Conservation (phyloP, 352 stramenopile genomes). For the Pythium dissimile region DNA sequence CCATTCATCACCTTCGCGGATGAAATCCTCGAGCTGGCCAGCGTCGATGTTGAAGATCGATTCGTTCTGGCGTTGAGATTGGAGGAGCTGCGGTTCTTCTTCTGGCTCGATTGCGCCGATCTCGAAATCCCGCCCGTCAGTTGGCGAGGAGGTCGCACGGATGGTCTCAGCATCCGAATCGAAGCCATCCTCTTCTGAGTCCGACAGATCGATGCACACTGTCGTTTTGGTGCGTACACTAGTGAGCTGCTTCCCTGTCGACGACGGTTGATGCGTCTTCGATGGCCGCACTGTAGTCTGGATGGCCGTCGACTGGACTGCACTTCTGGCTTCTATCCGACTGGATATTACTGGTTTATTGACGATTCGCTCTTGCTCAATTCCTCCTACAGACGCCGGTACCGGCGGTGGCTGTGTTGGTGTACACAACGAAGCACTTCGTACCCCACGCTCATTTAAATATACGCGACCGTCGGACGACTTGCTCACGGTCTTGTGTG, state of each 20-base stretch:
- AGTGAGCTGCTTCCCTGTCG: neutral
- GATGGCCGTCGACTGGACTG: too few relatives aligned
- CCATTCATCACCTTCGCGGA: conserved; percentile 48
- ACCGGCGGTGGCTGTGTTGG: neutral
- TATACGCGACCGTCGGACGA: conserved; percentile 40
- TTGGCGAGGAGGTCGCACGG: conserved; percentile 15
- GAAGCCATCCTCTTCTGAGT: conserved; percentile 27
- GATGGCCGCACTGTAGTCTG: neutral
- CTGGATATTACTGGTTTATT: too few relatives aligned
- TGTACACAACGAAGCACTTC: conserved; percentile 43
- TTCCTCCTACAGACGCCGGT: neutral
- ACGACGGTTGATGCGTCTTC: neutral
- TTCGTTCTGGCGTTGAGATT: neutral
- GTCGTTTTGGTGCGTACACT: neutral
- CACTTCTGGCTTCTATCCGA: too few relatives aligned
- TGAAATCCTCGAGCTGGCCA: conserved; percentile 5
- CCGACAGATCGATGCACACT: conserved; percentile 38
- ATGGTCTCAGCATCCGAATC: conserved; percentile 19
- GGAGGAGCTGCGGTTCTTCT: neutral
- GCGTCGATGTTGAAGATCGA: neutral
- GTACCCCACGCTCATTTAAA: conserved; percentile 50
- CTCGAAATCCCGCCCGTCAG: too few relatives aligned
- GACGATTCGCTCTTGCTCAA: too few relatives aligned
- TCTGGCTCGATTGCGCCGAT: too few relatives aligned
- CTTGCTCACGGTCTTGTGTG: conserved; percentile 53